Base-by-base conservation (phyloP, 1,284 basidiomycete species). In the Cystobasidium sp. region DNA sequence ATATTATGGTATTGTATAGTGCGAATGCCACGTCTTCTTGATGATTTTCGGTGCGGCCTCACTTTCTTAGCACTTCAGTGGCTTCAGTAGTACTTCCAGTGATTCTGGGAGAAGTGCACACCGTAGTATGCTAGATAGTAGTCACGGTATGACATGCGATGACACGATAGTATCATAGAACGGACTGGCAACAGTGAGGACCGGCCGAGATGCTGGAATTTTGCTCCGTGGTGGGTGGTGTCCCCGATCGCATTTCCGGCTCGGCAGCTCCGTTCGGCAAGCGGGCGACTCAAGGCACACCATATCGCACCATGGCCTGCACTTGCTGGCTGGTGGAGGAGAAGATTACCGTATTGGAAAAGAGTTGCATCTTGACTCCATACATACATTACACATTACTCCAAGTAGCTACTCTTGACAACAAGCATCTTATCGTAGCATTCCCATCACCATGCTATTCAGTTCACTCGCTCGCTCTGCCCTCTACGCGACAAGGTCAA, bases 381-480 rank as follows among this genome's bases (percentile, higher is more conserved):
- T 14, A 49, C n/a, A n/a, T 49, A 14, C 46, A 12, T 49, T 49
- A 31, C 14, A 20, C 56, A 3, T 16, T 18, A 41, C 56, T 43
- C 37, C 39, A 59, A 18, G 18, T 12, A 41, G 14, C 6, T n/a
- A 49, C 46, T 49, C 46, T n/a, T 3, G 6, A 5, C 56, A 18
- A 43, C 14, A 41, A 9, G n/a, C 37, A n/a, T 59, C 37, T 59
- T n/a, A 16, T 5, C 31, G 18, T n/a, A 39, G 18, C 56, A 59
- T 53, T 22, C 18, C 52, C 20, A 53, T 22, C 20, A 53, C 18
- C 52, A 53, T 59, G 56, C 56, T 59, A 8, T 59, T 59, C 56
- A 0, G 37, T 6, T n/a, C 31, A 59, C 56, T 59, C 56, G 37
- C 56, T n/a, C 31, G 56, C 56, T 31, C 56, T 41, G 37, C 43